phyloP scores from a whole-genome alignment of 441 rosid species.

The Heliophila coronopifolia region DNA sequence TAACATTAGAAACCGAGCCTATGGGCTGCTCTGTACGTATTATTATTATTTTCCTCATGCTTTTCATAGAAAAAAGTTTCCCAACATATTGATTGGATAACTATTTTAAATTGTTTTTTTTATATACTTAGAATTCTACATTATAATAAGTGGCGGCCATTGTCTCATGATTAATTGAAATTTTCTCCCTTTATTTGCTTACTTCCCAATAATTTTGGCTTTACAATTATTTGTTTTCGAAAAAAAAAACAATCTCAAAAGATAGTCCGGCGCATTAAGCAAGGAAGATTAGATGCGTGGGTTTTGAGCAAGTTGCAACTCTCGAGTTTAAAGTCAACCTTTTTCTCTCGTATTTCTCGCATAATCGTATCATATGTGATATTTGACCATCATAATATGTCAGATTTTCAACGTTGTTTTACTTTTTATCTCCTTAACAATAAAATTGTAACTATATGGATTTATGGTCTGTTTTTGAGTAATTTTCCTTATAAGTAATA shows the following conservation, averaged over 20 bases:
- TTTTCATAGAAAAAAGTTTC: no score
- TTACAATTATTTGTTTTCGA: background rate
- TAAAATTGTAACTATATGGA: no score
- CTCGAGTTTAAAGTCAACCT: constrained; percentile 22
- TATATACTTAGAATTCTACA: no score
- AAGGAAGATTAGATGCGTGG: constrained; percentile 24
- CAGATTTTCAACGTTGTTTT: constrained; percentile 21
- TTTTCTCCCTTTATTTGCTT: background rate
- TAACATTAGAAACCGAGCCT: no score
- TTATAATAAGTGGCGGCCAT: no score
- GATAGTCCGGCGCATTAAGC: constrained; percentile 21
- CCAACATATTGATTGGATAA: no score
- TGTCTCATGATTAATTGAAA: no score
- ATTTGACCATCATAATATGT: background rate
- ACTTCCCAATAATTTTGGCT: background rate
- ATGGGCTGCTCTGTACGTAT: no score
- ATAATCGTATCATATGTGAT: constrained; percentile 13
- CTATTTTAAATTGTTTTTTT: no score
- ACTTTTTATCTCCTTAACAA: background rate
- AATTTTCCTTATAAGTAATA: no score
- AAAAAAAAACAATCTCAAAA: background rate
- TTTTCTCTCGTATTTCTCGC: constrained; percentile 17
- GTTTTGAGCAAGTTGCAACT: constrained; percentile 16
- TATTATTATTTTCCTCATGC: no score
- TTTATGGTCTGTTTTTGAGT: no score